These are phyloP conservation scores for Penicillium crustosum DNA, from an alignment of 2,329 filamentous ascomycete genomes.

Conservation along the genomic window DNA sequence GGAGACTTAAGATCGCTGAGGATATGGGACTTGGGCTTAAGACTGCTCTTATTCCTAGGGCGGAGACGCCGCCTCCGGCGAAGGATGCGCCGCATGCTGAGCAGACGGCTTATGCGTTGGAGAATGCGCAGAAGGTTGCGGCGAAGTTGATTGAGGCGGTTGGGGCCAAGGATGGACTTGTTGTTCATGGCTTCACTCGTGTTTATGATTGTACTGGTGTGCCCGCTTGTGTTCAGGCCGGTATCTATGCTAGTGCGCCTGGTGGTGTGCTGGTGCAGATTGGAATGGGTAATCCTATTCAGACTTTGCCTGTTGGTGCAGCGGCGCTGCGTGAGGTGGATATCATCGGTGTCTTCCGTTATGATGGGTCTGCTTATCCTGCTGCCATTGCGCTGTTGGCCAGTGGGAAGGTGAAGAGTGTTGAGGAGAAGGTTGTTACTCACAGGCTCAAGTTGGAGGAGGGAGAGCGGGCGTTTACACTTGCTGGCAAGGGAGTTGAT, in stretches of 20 bases:
- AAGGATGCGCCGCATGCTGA: conserved; percentile 34
- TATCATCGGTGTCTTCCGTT: conserved; percentile 58
- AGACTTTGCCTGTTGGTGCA: conserved; percentile 55
- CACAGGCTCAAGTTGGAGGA: conserved; percentile 51
- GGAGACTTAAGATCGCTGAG: conserved; percentile 57
- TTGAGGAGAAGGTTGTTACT: conserved; percentile 55
- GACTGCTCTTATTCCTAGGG: conserved; percentile 40
- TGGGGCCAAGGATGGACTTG: conserved; percentile 15
- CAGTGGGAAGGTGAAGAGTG: conserved; percentile 50
- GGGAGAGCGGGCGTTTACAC: conserved; percentile 52
- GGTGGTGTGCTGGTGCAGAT: conserved; percentile 57
- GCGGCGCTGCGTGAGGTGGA: conserved; percentile 58
- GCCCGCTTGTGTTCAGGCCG: conserved; percentile 47
- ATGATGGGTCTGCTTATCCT: conserved; percentile 54
- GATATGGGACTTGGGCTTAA: conserved; percentile 38
- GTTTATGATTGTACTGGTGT: conserved; percentile 51
- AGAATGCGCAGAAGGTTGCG: conserved; percentile 41
- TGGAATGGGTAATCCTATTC: conserved; percentile 57
- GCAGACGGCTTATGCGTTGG: conserved; percentile 34
- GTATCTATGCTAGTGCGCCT: conserved; percentile 47
- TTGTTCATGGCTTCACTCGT: conserved; percentile 40
- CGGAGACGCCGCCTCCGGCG: conserved; percentile 32
- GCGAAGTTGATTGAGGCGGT: conserved; percentile 29
- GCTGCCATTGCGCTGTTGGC: conserved; percentile 55
- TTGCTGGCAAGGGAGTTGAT: conserved; percentile 53